Conservation (phyloP, 805 yeast species). For the Cyberlindnera americana region DNA sequence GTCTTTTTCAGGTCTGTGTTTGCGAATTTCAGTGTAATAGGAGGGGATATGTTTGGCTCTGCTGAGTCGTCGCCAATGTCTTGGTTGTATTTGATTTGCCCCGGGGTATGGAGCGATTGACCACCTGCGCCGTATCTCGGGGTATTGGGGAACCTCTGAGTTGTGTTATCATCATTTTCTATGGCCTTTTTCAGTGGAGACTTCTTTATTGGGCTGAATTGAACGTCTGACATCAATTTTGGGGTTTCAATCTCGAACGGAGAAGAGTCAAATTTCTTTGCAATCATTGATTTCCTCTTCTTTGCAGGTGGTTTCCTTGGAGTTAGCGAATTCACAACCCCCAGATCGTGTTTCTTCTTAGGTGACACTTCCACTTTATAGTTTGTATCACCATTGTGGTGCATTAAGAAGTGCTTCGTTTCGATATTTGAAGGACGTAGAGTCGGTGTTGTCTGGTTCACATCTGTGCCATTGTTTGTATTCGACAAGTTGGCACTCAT, state of each 20-base stretch:
- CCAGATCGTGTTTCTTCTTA: conserved; percentile 14
- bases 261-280: conserved; percentile 27
- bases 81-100: conserved; percentile 19
- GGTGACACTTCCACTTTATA: conserved; percentile 28
- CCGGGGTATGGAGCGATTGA: conserved; percentile 29
- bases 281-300: conserved; percentile 27
- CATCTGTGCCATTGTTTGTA: conserved; percentile 25
- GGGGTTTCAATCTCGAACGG: conserved; percentile 29
- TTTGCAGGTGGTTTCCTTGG: conserved; percentile 20
- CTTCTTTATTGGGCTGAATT: conserved; percentile 22
- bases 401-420: conserved; percentile 21
- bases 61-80: conserved; percentile 30
- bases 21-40: conserved; percentile 22
- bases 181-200: conserved; percentile 15
- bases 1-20: conserved; percentile 9
- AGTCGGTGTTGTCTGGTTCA: conserved; percentile 28
- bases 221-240: conserved; percentile 25
- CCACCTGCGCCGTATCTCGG: conserved; percentile 43
- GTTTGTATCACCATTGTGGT: conserved; percentile 22
- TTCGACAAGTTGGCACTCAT: conserved; percentile 23
- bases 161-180: conserved; percentile 11
- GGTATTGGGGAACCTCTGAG: conserved; percentile 44
- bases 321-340: conserved; percentile 21
- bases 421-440: conserved; percentile 15
- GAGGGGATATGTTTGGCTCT: conserved; percentile 25